Conservation (phyloP, 345 rosid genomes). For the Gossypium stocksii region DNA sequence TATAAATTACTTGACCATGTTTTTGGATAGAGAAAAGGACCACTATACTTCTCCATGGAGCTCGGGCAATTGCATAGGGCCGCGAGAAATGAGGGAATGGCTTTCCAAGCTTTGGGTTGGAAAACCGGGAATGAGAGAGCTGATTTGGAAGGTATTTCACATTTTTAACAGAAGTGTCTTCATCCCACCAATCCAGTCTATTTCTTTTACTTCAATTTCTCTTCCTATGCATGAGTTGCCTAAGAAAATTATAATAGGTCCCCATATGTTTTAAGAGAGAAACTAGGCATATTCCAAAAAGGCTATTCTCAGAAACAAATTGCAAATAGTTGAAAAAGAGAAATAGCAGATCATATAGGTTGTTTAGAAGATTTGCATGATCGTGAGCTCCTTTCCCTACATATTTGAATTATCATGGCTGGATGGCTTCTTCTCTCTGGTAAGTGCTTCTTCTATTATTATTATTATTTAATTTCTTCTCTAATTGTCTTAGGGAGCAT, state of each 20-base stretch:
- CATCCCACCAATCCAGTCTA: background rate
- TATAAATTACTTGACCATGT: conserved; percentile 52
- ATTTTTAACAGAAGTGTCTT: background rate
- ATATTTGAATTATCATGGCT: background rate
- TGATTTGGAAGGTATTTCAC: conserved; percentile 76
- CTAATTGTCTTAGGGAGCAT: conserved; percentile 66
- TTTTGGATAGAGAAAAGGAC: conserved; percentile 80
- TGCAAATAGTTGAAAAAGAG: background rate
- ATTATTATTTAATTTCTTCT: conserved; percentile 2
- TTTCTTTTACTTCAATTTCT: background rate
- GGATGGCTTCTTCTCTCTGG: background rate
- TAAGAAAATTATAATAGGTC: background rate
- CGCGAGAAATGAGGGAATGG: conserved; percentile 96
- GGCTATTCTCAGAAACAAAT: background rate
- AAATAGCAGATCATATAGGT: background rate
- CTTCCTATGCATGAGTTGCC: background rate
- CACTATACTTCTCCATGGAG: conserved; percentile 89
- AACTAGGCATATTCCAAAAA: background rate
- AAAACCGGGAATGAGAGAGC: conserved; percentile 72
- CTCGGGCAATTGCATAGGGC: conserved; percentile 81
- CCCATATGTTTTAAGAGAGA: background rate
- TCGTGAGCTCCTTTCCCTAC: background rate
- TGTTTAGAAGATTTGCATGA: background rate
- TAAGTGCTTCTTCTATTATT: background rate
- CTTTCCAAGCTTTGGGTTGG: conserved; percentile 71